Conservation (phyloP, 169 alveolate species). For the Toxoplasma gondii region DNA sequence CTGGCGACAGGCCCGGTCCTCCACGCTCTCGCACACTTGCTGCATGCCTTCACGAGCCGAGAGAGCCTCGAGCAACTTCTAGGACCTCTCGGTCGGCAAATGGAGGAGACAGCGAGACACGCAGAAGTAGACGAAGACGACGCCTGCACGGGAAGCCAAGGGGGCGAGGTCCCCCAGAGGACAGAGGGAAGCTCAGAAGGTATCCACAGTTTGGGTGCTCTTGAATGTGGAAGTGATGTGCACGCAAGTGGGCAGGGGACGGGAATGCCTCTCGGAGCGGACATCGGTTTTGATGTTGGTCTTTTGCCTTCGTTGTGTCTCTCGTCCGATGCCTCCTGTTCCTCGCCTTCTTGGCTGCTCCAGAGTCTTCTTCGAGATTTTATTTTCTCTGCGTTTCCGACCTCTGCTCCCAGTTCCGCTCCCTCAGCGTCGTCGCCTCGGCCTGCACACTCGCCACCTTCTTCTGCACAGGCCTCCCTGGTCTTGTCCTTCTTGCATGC, state of each 20-base stretch:
- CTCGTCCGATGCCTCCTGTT: background rate
- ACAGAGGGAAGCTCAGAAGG: background rate
- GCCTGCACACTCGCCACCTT: background rate
- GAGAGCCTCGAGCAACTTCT: background rate
- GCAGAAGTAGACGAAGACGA: background rate
- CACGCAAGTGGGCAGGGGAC: background rate
- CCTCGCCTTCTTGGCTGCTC: conserved; percentile 14
- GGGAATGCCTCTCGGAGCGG: background rate
- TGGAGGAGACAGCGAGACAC: background rate
- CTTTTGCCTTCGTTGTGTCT: background rate
- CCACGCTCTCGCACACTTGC: background rate
- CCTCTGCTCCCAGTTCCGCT: background rate
- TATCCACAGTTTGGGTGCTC: too few species aligned
- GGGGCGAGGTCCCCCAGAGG: too few species aligned
- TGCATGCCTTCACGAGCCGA: conserved; percentile 22
- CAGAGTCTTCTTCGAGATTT: background rate
- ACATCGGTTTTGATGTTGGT: background rate
- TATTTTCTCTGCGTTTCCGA: background rate
- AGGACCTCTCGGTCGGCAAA: background rate
- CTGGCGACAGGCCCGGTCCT: background rate
- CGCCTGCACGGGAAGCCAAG: too few species aligned
- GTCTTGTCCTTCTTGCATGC: background rate
- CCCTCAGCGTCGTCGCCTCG: background rate
- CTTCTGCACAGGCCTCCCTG: background rate
- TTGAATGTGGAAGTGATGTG: background rate